These are phyloP conservation scores for Pleurotus giganteus DNA, from an alignment of 768 basidiomycete species.

Conservation along the genomic window DNA sequence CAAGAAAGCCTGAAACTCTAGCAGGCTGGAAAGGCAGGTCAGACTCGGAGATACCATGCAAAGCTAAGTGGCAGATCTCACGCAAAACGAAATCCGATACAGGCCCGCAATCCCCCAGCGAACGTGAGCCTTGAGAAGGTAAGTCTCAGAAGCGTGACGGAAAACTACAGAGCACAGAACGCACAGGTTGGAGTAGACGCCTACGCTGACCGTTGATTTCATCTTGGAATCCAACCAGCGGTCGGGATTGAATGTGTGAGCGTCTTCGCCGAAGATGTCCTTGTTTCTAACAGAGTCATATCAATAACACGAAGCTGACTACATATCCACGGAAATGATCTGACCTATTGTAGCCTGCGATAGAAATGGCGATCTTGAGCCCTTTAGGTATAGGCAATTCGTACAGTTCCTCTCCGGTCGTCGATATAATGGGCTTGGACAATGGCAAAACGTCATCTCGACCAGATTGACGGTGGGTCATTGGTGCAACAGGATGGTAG, in stretches of 20 bases:
- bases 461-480: conserved; percentile 35
- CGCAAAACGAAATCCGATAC: conserved; percentile 38
- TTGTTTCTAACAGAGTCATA: conserved; percentile 29
- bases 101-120: conserved; percentile 28
- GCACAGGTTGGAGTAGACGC: conserved; percentile 47
- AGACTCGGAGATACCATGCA: not conserved
- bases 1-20: conserved; percentile 2
- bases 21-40: not conserved
- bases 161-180: conserved; percentile 3
- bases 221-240: conserved; percentile 45
- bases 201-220: conserved; percentile 38
- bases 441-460: conserved; percentile 60
- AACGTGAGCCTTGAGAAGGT: conserved; percentile 22
- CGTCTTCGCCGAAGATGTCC: conserved; percentile 46
- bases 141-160: not conserved
- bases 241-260: conserved; percentile 44
- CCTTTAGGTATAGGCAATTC: conserved; percentile 53
- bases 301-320: too few relatives aligned
- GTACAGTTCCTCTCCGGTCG: conserved; percentile 40
- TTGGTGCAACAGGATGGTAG: conserved; percentile 36
- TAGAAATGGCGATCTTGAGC: conserved; percentile 44
- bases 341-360: conserved; percentile 54
- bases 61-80: not conserved
- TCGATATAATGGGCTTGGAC: conserved; percentile 44
- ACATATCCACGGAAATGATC: too few relatives aligned